Evolutionary conservation across 208 protist genomes (phyloP), one percentile per base, ranked within the genome.

Genomic region (Polymyxa betae): DNA sequence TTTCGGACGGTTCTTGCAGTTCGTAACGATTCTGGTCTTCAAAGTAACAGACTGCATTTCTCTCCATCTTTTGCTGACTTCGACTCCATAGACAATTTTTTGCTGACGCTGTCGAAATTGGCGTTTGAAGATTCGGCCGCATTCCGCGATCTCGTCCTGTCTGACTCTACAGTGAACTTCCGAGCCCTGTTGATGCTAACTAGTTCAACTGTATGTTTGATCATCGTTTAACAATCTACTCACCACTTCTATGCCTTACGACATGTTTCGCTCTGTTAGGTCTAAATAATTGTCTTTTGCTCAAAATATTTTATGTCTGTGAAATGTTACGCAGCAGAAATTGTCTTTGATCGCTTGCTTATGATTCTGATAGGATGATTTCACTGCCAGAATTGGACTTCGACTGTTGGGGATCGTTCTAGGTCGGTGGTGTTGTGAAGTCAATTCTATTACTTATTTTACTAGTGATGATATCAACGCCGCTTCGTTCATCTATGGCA

Each of bases 341-440:
- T n/a, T n/a, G n/a, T n/a, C 24, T 60, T 60, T 60, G 49, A 29
- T 60, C 24, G 12, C 49, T 24, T 60, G 5, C n/a, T 82, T 5
- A 82, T 43, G 16, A 35, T 82, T 82, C 35, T 45, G 40, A 45
- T 35, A 82, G 72, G 5, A 35, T 82, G 72, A 5, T 45, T 5
- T 45, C 12, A 82, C 35, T 43, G 5, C 72, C 35, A 35, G n/a
- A 38, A 35, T 82, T n/a, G 72, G 35, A 82, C 72, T 82, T 5
- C 72, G 72, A 38, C 72, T 82, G 5, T 5, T 82, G 5, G 72
- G 72, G 35, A 82, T 82, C 35, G 72, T 82, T 43, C 72, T 82
- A 38, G 72, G 49, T 60, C 5, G 12, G 49, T 60, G 12, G 12
- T 29, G 5, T 5, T 60, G 49, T 5, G 49, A 24, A 60, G 12